These are phyloP conservation scores for Bretziella fagacearum DNA, from an alignment of 2,329 filamentous ascomycete genomes.

Conservation along the genomic window DNA sequence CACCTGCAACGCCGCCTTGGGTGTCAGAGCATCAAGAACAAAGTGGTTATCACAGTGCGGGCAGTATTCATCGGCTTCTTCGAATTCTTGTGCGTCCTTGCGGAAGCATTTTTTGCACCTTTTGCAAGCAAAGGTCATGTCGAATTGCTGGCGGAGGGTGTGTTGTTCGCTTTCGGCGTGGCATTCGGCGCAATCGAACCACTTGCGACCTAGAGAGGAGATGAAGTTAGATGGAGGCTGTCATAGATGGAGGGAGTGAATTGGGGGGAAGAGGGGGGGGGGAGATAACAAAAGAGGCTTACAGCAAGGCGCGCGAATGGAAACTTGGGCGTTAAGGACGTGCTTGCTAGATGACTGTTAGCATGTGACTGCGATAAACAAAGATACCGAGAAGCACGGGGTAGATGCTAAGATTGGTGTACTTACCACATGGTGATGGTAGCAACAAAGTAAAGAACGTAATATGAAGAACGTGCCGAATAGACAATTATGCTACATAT, in stretches of 20 bases:
- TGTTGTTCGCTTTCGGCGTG: conserved; percentile 70
- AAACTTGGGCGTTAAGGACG: conserved; percentile 91
- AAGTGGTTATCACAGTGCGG: conserved; percentile 99
- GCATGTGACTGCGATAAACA: conserved; percentile 12
- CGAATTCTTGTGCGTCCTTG: conserved; percentile 81
- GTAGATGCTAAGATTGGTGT: too few relatives aligned
- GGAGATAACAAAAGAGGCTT: conserved; percentile 22
- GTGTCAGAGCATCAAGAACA: conserved; percentile 72
- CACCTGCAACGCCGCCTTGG: conserved; percentile 66
- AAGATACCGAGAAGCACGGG: background rate
- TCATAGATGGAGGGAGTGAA: background rate
- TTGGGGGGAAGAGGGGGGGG: background rate
- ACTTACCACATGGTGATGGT: conserved; percentile 27
- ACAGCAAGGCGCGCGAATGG: conserved; percentile 94
- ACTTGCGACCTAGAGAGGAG: conserved; percentile 54
- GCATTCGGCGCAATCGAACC: conserved; percentile 97
- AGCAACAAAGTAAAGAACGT: too few relatives aligned
- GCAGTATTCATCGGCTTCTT: conserved; percentile 96
- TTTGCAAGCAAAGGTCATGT: conserved; percentile 95
- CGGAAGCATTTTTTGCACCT: conserved; percentile 98
- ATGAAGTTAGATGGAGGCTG: background rate
- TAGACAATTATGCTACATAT: background rate
- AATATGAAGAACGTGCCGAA: background rate
- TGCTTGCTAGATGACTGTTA: conserved; percentile 54
- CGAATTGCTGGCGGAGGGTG: conserved; percentile 54